Base-by-base conservation (phyloP, 192 early-diverging fungal species). In the Coemansia sp. region DNA sequence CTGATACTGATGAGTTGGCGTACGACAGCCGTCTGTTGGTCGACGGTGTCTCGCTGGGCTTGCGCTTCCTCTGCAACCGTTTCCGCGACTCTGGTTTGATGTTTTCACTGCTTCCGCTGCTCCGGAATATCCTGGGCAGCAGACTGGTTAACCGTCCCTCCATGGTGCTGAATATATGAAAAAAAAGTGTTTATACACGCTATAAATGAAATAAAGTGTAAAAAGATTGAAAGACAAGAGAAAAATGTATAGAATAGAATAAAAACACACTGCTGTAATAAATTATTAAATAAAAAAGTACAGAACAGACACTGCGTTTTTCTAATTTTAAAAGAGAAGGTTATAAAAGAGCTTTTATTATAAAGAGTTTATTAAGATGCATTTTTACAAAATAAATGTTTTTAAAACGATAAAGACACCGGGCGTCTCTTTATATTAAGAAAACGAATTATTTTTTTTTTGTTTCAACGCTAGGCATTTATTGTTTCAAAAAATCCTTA, bases 1-100 rank as follows among this genome's bases (percentile, higher is more conserved):
- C 78, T 15, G 78, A 81, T 5, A 61, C 73, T 8, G 78, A 56
- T 11, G 78, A 81, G 66, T 73, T 52, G 8, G 72, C 78, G 39
- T 74, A 70, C 7, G 78, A 60, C 18, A 73, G 48, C 11, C 45
- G 45, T 48, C 45, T 5, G 45, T 48, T 48, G 17, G 12, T 48
- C 9, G 45, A 48, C 12, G 45, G 45, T 5, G 45, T 12, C 12
- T 48, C 45, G 45, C 45, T 63, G 18, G n/a, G 58, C 37, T 36
- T 60, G 58, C 36, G 34, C n/a, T 63, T n/a, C 7, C 61, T 17
- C 61, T 45, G 61, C 17, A 14, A 11, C 61, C 43, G n/a, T 11
- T 11, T 34, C 2, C 36, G 58, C 36, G 32, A 8, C 35, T 34
- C 34, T 17, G 32, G 58, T n/a, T 60, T n/a, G 34, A 35, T 60